Conservation (phyloP, 2,329 filamentous ascomycete species). For the Aspergillus novofumigatus region DNA sequence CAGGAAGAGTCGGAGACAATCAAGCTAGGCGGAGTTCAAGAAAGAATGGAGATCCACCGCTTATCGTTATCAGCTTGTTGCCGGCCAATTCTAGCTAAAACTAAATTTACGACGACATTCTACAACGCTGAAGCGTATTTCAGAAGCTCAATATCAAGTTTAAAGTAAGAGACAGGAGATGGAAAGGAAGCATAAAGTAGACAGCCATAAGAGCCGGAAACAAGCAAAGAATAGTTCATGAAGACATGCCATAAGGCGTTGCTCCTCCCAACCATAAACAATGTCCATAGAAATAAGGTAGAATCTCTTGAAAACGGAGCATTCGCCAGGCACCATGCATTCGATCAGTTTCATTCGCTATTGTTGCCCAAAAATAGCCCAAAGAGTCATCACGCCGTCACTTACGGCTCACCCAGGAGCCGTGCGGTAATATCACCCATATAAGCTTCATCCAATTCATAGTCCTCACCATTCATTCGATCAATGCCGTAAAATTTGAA, state of each 20-base stretch:
- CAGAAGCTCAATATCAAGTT: background rate
- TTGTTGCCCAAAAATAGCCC: background rate
- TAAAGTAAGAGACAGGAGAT: background rate
- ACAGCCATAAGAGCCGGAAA: background rate
- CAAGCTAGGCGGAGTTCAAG: background rate
- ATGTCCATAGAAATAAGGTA: slow-evolving; percentile 1
- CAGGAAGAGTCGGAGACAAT: background rate
- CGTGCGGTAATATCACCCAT: slow-evolving; percentile 86
- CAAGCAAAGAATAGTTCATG: background rate
- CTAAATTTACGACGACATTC: background rate
- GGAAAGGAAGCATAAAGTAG: background rate
- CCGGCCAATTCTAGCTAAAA: background rate
- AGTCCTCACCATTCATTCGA: slow-evolving; percentile 70
- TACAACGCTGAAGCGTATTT: background rate
- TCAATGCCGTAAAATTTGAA: slow-evolving; percentile 81
- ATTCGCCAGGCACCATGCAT: slow-evolving; percentile 32
- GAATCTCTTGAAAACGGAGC: slow-evolving; percentile 5
- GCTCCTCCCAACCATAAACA: slow-evolving; percentile 1
- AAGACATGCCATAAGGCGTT: slow-evolving; percentile 1
- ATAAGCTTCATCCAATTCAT: slow-evolving; percentile 82
- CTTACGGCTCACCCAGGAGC: slow-evolving; percentile 71
- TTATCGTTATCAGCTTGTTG: background rate
- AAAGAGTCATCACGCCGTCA: slow-evolving; percentile 7
- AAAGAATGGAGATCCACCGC: background rate
- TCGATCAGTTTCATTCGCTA: slow-evolving; percentile 14